These are phyloP conservation scores for Suhomyces sp. DNA, from an alignment of 805 yeast species.

Conservation along the genomic window DNA sequence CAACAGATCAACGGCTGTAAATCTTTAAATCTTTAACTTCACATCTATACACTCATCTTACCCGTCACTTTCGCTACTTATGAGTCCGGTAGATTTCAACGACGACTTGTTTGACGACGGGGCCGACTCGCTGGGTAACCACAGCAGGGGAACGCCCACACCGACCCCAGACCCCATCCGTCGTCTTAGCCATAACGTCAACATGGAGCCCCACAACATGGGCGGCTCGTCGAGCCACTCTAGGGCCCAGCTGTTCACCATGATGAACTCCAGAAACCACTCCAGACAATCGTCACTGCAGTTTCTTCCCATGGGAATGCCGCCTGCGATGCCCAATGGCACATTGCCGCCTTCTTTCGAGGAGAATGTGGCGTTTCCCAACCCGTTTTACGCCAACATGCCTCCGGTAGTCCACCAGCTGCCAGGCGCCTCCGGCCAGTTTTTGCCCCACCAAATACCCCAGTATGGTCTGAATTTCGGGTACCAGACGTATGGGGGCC, in stretches of 20 bases:
- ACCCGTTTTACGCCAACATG: slow-evolving; percentile 5
- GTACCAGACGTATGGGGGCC: slow-evolving; percentile 4
- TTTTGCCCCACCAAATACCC: slow-evolving; percentile 2
- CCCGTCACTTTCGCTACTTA: neutral
- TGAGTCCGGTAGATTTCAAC: slow-evolving; percentile 1
- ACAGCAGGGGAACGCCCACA: neutral
- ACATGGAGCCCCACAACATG: neutral
- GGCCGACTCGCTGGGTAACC: neutral
- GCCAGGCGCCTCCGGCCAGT: slow-evolving; percentile 1
- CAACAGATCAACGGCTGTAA: no score
- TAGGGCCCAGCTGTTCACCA: neutral
- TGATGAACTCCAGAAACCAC: slow-evolving; percentile 2
- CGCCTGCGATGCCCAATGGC: neutral
- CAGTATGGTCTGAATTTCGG: neutral
- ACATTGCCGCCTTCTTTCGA: neutral
- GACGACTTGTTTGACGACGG: slow-evolving; percentile 12
- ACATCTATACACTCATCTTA: no score
- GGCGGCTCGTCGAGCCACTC: slow-evolving; percentile 1
- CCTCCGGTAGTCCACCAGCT: slow-evolving; percentile 1
- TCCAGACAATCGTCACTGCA: slow-evolving; percentile 7
- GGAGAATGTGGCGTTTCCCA: slow-evolving; percentile 3
- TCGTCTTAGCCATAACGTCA: neutral
- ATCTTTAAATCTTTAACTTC: no score
- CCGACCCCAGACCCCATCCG: neutral
- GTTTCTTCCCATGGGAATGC: slow-evolving; percentile 5